These are phyloP conservation scores for Amanita molliuscula DNA, from an alignment of 768 basidiomycete species.

Conservation along the genomic window DNA sequence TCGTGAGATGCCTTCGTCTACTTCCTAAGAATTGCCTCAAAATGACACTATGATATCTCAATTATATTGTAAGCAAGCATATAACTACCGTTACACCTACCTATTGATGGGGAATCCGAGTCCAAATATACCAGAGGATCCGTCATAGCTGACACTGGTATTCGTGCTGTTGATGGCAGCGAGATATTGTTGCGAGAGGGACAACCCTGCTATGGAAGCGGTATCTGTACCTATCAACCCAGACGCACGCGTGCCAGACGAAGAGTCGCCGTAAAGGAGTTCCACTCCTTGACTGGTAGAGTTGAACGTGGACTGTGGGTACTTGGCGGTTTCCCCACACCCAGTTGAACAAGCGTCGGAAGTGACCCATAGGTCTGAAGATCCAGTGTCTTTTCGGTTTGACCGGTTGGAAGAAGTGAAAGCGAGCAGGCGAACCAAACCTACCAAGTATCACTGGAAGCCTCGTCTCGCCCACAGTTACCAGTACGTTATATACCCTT, in stretches of 20 bases:
- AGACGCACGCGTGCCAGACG: conserved; percentile 55
- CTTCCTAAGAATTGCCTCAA: neutral
- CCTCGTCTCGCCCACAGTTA: conserved; percentile 42
- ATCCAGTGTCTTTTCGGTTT: conserved; percentile 51
- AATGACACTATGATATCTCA: neutral
- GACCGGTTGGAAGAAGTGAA: neutral
- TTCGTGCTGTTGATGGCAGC: conserved; percentile 63
- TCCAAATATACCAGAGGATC: conserved; percentile 60
- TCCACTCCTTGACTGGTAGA: conserved; percentile 33
- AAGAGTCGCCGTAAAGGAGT: conserved; percentile 63
- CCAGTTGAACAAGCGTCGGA: conserved; percentile 45
- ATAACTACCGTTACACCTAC: conserved; percentile 20
- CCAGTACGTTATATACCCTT: conserved; percentile 50
- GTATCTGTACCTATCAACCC: conserved; percentile 55
- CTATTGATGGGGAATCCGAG: conserved; percentile 69
- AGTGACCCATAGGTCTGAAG: conserved; percentile 68
- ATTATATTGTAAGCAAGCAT: neutral
- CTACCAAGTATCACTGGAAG: conserved; percentile 54
- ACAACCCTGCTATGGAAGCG: conserved; percentile 43
- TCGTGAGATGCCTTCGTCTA: no score
- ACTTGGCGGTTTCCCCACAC: conserved; percentile 29
- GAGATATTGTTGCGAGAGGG: conserved; percentile 42
- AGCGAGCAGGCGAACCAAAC: conserved; percentile 5
- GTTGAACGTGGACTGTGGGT: conserved; percentile 40
- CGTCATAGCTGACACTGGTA: conserved; percentile 45